These are phyloP conservation scores for Dactylis glomerata DNA, from an alignment of 176 grass and related monocot species.

Conservation along the genomic window DNA sequence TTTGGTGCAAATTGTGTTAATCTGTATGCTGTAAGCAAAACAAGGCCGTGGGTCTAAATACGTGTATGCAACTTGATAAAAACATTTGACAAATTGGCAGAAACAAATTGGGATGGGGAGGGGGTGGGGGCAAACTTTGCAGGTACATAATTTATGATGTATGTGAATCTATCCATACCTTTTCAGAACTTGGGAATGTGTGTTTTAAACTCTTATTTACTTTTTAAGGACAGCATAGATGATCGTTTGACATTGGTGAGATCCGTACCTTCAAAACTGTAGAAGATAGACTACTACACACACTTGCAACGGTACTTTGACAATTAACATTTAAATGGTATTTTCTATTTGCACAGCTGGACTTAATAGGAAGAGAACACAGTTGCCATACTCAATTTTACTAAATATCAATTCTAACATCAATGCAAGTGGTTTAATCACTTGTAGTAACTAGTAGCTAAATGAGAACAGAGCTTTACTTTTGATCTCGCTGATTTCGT, in stretches of 20 bases:
- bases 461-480: slow-evolving; percentile 54
- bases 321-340: neutral
- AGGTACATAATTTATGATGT: neutral
- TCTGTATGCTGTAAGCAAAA: neutral
- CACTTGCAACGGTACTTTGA: neutral
- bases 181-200: neutral
- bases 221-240: neutral
- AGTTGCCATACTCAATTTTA: neutral
- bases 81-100: neutral
- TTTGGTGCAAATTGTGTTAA: neutral
- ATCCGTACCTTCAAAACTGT: neutral
- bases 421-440: neutral
- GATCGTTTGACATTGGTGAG: neutral
- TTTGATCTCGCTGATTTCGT: slow-evolving; percentile 91
- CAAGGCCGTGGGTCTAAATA: neutral
- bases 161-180: neutral
- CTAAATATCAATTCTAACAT: neutral
- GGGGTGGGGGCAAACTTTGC: neutral
- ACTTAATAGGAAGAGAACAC: neutral
- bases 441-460: slow-evolving; percentile 14
- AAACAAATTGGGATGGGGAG: too few species aligned
- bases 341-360: neutral
- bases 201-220: neutral
- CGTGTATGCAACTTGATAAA: neutral
- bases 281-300: neutral